These are phyloP conservation scores for Spinellus fusiger DNA, from an alignment of 192 early-diverging fungal genomes.

Conservation along the genomic window DNA sequence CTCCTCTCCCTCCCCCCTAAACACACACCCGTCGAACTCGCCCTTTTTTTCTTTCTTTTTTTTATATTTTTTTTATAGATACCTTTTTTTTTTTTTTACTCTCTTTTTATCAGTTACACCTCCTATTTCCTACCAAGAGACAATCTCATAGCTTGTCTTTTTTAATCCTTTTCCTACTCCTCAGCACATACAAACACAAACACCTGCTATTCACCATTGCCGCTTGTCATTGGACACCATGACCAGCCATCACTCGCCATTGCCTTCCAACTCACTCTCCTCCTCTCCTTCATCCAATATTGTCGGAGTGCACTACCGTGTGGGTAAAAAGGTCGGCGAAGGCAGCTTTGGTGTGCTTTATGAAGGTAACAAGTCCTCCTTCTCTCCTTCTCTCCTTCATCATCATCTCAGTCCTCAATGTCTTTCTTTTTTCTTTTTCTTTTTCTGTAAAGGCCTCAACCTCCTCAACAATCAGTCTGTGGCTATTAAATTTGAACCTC, in stretches of 20 bases:
- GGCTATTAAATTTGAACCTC: slow-evolving; percentile 95
- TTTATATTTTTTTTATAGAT: background rate
- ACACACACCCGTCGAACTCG: no score
- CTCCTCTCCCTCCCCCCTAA: background rate
- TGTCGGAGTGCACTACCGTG: slow-evolving; percentile 94
- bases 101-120: background rate
- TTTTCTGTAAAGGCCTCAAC: slow-evolving; percentile 81
- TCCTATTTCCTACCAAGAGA: background rate
- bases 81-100: background rate
- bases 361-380: slow-evolving; percentile 80
- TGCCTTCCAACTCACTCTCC: background rate
- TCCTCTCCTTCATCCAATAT: slow-evolving; percentile 52
- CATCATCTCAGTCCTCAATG: background rate
- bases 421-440: no score
- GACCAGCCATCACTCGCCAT: slow-evolving; percentile 4
- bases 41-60: background rate
- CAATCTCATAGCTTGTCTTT: background rate
- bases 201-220: background rate
- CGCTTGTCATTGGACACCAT: slow-evolving; percentile 1
- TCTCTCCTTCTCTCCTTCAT: background rate
- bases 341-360: slow-evolving; percentile 98
- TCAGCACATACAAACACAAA: background rate
- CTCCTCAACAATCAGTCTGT: slow-evolving; percentile 87
- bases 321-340: slow-evolving; percentile 95
- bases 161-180: background rate